Base-by-base conservation (phyloP, 306 rosid genomes). In the Bauhinia variegata region DNA sequence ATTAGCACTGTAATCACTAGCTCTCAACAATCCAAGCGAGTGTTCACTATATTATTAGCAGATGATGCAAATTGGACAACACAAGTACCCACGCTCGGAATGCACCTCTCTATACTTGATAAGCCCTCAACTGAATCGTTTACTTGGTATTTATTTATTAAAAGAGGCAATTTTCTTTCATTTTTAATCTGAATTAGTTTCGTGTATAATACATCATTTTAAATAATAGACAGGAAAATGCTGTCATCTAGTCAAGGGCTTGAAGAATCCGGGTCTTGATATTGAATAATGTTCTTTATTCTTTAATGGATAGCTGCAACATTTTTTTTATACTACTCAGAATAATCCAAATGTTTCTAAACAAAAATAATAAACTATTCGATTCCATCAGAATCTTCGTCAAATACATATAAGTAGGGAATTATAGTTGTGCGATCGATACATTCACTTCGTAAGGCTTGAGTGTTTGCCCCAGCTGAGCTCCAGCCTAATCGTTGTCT, bases 401-500 rank as follows among this genome's bases (percentile, higher is more conserved):
- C 86, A 63, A 89, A 93, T 63, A 86, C 78, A 74, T 79, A 73
- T 77, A 89, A 73, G 74, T 79, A 89, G 18, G 91, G 89, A 59
- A 79, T 73, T 51, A 78, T 84, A 63, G 89, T 74, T 28, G 83
- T 50, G 17, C 76, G 81, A 58, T 77, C 79, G 43, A 63, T 39
- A 42, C 55, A 34, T 50, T 76, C 83, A 75, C 48, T 82, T 57
- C 78, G 74, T 56, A 74, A 31, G 33, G 78, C 80, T 68, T 78
- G 84, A 9, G 80, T 53, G 51, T 77, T 75, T 18, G 52, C 60
- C 56, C 79, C 79, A 1, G 86, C 85, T 5, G 83, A 72, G 66
- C 87, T 86, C 93, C 98, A 85, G 43, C 96, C 91, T 70, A 89
- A 63, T 52, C 96, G 72, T 70, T 93, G 98, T 47, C 78, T 78